Percentiles rank a stretch among this genome's conserved stretches.
Evolutionary conservation across 2,329 filamentous ascomycete species (phyloP).

Genomic region (Colletotrichum tabaci): DNA sequence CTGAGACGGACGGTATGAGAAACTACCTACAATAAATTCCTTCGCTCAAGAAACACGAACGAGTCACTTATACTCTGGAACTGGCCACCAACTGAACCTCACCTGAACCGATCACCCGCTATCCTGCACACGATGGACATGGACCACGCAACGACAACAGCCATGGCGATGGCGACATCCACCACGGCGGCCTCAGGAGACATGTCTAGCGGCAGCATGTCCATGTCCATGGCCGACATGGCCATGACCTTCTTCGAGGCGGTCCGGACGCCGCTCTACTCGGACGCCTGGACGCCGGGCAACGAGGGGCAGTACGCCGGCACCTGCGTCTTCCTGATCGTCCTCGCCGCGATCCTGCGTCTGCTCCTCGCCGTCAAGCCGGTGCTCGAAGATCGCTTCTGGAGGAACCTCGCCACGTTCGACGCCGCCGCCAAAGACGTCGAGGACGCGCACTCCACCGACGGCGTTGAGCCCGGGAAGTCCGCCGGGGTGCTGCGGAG

Average conservation of each 20-base stretch:
- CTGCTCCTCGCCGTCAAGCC: slow-evolving; percentile 81
- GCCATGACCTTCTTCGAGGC: slow-evolving; percentile 72
- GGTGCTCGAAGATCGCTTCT: slow-evolving; percentile 70
- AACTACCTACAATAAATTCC: too few relatives aligned
- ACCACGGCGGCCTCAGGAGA: slow-evolving; percentile 11
- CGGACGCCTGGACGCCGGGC: slow-evolving; percentile 80
- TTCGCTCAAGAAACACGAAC: neutral
- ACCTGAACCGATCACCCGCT: too few relatives aligned
- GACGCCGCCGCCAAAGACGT: slow-evolving; percentile 10
- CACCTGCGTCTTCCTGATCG: slow-evolving; percentile 91
- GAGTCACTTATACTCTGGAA: neutral
- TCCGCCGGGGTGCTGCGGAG: neutral
- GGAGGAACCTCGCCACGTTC: slow-evolving; percentile 28
- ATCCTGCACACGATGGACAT: slow-evolving; percentile 32
- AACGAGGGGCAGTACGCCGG: slow-evolving; percentile 82
- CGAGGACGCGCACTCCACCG: neutral
- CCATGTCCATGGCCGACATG: slow-evolving; percentile 54
- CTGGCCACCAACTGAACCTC: too few relatives aligned
- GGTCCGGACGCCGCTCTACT: slow-evolving; percentile 67
- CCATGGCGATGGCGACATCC: slow-evolving; percentile 31
- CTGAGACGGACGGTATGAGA: too few relatives aligned
- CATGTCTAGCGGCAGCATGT: slow-evolving; percentile 30
- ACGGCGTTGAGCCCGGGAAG: slow-evolving; percentile 3
- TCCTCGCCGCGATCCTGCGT: slow-evolving; percentile 80
- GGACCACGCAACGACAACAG: slow-evolving; percentile 26